Percentiles rank a stretch among this genome's conserved stretches.
phyloP scores from a whole-genome alignment of 306 rosid species.

The Benincasa hispida region DNA sequence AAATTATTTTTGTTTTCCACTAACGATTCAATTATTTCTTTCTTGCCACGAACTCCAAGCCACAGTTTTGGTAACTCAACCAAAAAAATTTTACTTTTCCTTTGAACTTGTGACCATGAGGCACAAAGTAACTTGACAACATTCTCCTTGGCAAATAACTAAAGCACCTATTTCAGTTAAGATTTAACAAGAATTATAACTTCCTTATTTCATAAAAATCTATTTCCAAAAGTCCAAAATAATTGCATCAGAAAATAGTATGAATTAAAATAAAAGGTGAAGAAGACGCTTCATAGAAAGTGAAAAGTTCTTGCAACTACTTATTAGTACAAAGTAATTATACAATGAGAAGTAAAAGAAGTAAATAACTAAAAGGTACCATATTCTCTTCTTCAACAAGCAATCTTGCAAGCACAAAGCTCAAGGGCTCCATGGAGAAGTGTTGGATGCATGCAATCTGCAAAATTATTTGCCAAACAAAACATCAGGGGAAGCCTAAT shows the following conservation, averaged over 20 bases:
- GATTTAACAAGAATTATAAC: neutral
- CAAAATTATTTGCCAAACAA: slow-evolving; percentile 15
- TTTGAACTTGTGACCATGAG: neutral
- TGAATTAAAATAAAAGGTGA: neutral
- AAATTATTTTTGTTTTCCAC: neutral
- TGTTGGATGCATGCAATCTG: slow-evolving; percentile 79
- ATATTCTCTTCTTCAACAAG: slow-evolving; percentile 36
- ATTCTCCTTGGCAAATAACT: neutral
- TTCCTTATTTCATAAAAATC: neutral
- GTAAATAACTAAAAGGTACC: slow-evolving; percentile 12
- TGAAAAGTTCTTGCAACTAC: neutral
- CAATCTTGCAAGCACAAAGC: slow-evolving; percentile 43
- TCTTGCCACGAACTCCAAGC: neutral
- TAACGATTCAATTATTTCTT: neutral
- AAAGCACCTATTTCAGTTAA: neutral
- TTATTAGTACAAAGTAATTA: neutral
- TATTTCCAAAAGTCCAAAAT: neutral
- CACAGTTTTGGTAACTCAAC: neutral
- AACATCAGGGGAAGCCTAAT: slow-evolving; percentile 14
- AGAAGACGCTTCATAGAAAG: neutral
- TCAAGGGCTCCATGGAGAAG: slow-evolving; percentile 66
- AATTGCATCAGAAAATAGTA: neutral
- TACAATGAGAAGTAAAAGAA: neutral
- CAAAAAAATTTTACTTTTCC: neutral
- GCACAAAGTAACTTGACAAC: neutral